These are phyloP conservation scores for Amaranthus palmeri DNA, from an alignment of 148 eudicot genomes.

Conservation along the genomic window DNA sequence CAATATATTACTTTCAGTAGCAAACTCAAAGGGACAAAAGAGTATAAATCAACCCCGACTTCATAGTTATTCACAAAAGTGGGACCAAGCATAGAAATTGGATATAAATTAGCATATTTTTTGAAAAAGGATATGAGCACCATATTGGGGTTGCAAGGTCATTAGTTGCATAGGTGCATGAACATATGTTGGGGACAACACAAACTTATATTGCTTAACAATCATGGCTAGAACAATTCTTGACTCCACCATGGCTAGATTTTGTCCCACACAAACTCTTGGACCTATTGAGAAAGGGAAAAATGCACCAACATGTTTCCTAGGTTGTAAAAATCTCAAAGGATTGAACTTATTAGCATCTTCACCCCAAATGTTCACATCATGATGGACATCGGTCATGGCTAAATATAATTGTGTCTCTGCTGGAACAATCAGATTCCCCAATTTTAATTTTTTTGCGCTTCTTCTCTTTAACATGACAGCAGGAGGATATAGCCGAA, in stretches of 20 bases:
- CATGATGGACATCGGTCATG: slow-evolving; percentile 69
- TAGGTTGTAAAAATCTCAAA: slow-evolving; percentile 38
- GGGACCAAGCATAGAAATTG: too few relatives aligned
- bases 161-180: slow-evolving; percentile 58
- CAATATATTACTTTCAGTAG: too few relatives aligned
- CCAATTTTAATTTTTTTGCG: slow-evolving; percentile 32
- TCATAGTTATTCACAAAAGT: too few relatives aligned
- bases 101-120: slow-evolving; percentile 9
- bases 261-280: slow-evolving; percentile 71
- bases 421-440: slow-evolving; percentile 43
- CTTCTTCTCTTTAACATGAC: slow-evolving; percentile 51
- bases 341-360: slow-evolving; percentile 76
- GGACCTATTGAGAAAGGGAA: slow-evolving; percentile 70
- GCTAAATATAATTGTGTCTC: slow-evolving; percentile 54
- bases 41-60: too few relatives aligned
- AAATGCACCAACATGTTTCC: slow-evolving; percentile 53
- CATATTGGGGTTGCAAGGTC: slow-evolving; percentile 71
- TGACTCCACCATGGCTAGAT: slow-evolving; percentile 63
- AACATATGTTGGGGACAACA: slow-evolving; percentile 52
- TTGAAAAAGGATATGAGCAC: slow-evolving; percentile 47
- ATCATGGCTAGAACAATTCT: slow-evolving; percentile 55
- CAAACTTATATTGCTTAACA: slow-evolving; percentile 31
- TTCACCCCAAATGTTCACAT: slow-evolving; percentile 60
- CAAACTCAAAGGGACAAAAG: too few relatives aligned
- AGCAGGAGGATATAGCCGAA: slow-evolving; percentile 71